Base-by-base conservation (phyloP, 768 basidiomycete species). In the Suillus plorans region DNA sequence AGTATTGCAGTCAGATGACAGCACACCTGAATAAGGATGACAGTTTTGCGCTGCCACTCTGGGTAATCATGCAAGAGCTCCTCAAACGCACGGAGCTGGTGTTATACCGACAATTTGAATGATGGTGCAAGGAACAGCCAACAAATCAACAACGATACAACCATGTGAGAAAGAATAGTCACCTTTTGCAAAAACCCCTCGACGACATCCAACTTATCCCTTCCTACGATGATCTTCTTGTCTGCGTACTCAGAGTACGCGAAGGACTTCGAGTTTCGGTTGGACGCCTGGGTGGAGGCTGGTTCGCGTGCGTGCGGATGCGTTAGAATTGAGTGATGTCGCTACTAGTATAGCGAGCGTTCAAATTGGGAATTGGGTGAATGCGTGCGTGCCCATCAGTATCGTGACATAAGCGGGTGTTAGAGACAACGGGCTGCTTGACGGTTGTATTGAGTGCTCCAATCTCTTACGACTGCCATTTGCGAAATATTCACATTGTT, bases 141-240 rank as follows among this genome's bases (percentile, higher is more conserved):
- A 14, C 7, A 7, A 52, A 52, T 36, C 5, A 36, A 3, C 50
- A 5, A 16, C 14, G 25, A 7, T 28, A 22, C 22, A 37, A 25
- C n/a, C 18, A 22, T 13, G 20, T n/a, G 4, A 59, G n/a, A 9
- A 34, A 20, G 8, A 18, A 36, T 25, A 68, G 71, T 16, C 47
- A 89, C 91, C 86, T 99, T 99, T 80, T 99, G 96, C 68, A 97
- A 79, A 25, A 99, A 92, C 52, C 97, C 97, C 80, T 98, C 98
- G 71, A 97, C 95, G n/a, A 95, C 93, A 72, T 99, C 97, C 49
- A 99, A 84, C 81, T 99, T 99, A 77, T 99, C 97, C 10, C 97
- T 85, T 20, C 95, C 97, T 14, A 99, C 92, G 63, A 99, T 95
- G 72, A 99, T 98, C 84, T 98, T 98, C 85, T 98, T 98, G 67